These are phyloP conservation scores for Beauveria bassiana DNA, from an alignment of 2,329 filamentous ascomycete genomes.

Conservation along the genomic window DNA sequence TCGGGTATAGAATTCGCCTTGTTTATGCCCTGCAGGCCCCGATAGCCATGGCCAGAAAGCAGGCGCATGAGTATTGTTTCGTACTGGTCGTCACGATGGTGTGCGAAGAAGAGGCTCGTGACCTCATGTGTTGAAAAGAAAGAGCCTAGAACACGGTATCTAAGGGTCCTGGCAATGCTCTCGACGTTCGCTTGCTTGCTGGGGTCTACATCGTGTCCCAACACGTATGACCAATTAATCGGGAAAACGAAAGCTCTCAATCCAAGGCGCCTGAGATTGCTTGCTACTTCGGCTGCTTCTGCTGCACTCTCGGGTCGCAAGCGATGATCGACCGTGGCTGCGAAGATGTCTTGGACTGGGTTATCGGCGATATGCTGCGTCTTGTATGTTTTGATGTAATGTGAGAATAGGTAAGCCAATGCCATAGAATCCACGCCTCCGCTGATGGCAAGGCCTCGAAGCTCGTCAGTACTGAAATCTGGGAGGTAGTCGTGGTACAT, in stretches of 20 bases:
- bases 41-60: slow-evolving; percentile 54
- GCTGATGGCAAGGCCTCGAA: slow-evolving; percentile 68
- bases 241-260: slow-evolving; percentile 19
- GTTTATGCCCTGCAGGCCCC: slow-evolving; percentile 66
- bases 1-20: slow-evolving; percentile 67
- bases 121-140: slow-evolving; percentile 47
- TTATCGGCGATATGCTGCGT: slow-evolving; percentile 37
- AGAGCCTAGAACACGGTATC: slow-evolving; percentile 64
- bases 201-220: slow-evolving; percentile 24
- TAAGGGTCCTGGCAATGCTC: slow-evolving; percentile 61
- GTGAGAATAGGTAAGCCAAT: slow-evolving; percentile 64
- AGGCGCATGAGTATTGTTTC: slow-evolving; percentile 84
- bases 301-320: slow-evolving; percentile 42
- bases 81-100: slow-evolving; percentile 85
- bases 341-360: slow-evolving; percentile 32
- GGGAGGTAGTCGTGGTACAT: background rate
- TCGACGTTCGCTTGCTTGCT: slow-evolving; percentile 58
- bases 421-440: slow-evolving; percentile 99
- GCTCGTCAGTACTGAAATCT: background rate
- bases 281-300: slow-evolving; percentile 44
- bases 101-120: slow-evolving; percentile 63
- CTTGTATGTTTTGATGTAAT: slow-evolving; percentile 28
- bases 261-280: slow-evolving; percentile 31
- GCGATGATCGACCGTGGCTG: slow-evolving; percentile 50
- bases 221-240: slow-evolving; percentile 40